Evolutionary conservation across 768 basidiomycete species (phyloP), one percentile per base, ranked within the genome.

Genomic region (Mrakia gelida): DNA sequence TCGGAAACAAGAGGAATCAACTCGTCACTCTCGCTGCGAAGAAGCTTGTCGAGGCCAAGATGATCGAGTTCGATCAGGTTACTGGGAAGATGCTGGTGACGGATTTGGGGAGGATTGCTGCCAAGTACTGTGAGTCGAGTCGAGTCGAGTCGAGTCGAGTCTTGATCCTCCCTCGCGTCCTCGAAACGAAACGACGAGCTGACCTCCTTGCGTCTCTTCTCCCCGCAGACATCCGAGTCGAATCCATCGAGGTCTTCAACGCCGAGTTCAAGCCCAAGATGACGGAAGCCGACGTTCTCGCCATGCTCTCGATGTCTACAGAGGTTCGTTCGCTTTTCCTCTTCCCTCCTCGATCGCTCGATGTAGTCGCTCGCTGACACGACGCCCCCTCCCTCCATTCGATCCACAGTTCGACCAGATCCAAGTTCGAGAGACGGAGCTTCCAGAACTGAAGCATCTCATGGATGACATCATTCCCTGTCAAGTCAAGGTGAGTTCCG

Each of bases 71-170:
- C 81, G 90, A 94, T 81, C 83, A 85, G 52, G 83, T 83, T 0
- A 87, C 86, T 7, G 89, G 88, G 18, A 85, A 87, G 2, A 90
- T 97, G 76, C 85, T 87, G 3, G 89, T 91, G 80, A 93, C 92
- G n/a, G 95, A 97, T 80, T 85, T 96, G 3, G 97, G 97, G n/a
- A 87, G 94, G 80, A 95, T 98, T 81, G 95, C 97, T 0, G 94
- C 96, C 6, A 95, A 92, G 84, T 99, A 97, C 84, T 99, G 77
- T 78, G 32, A 30, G 77, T 78, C 11, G 38, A 63, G 18, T 52
- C 56, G 62, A 54, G 32, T 52, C 21, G 32, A 30, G 77, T 78
- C 11, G 38, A 63, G 18, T 52, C 56, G 62, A 54, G 32, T 52
- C 21, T 52, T 43, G 30, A 41, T 41, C 18, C 34, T 49, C 21